A percentile compares a stretch with the other conserved stretches of the same genome.
phyloP scores from a whole-genome alignment of 352 stramenopile genomes.

The Pythium dissotocum region DNA sequence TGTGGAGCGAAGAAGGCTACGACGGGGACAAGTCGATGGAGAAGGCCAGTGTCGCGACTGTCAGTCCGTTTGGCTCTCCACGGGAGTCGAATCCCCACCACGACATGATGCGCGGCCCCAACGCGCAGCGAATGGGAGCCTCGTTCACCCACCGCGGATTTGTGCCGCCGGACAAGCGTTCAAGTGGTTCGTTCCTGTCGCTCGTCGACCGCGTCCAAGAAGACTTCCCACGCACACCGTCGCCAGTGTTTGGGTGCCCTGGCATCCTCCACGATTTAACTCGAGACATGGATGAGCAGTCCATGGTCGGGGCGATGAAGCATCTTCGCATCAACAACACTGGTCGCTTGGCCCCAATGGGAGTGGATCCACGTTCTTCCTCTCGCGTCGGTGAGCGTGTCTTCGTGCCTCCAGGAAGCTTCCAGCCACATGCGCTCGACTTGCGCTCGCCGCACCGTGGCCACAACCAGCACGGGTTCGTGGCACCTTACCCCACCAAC shows the following conservation, averaged over 20 bases:
- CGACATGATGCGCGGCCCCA: neutral
- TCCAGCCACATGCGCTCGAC: conserved; percentile 23
- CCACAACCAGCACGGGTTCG: conserved; percentile 11
- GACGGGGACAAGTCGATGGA: conserved; percentile 14
- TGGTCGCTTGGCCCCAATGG: neutral
- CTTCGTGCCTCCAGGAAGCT: neutral
- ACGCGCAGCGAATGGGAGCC: neutral
- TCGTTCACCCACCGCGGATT: conserved; percentile 9
- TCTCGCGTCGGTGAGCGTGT: conserved; percentile 3
- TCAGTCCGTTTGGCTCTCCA: conserved; percentile 23
- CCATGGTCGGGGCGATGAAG: conserved; percentile 26
- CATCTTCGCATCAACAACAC: conserved; percentile 20
- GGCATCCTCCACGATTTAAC: neutral
- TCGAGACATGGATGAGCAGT: conserved; percentile 11
- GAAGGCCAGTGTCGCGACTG: conserved; percentile 24
- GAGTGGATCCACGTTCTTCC: neutral
- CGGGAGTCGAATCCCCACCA: conserved; percentile 1
- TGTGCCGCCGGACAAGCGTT: conserved; percentile 3
- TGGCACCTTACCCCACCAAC: conserved; percentile 6
- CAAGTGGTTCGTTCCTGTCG: conserved; percentile 33
- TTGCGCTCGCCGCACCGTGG: conserved; percentile 17
- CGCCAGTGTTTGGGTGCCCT: conserved; percentile 48
- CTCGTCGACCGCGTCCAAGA: conserved; percentile 81
- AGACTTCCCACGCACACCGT: conserved; percentile 75
- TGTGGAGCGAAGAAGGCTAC: conserved; percentile 14